These are phyloP conservation scores for Vitis hybrid DNA, from an alignment of 177 flowering plant genomes.

Conservation along the genomic window DNA sequence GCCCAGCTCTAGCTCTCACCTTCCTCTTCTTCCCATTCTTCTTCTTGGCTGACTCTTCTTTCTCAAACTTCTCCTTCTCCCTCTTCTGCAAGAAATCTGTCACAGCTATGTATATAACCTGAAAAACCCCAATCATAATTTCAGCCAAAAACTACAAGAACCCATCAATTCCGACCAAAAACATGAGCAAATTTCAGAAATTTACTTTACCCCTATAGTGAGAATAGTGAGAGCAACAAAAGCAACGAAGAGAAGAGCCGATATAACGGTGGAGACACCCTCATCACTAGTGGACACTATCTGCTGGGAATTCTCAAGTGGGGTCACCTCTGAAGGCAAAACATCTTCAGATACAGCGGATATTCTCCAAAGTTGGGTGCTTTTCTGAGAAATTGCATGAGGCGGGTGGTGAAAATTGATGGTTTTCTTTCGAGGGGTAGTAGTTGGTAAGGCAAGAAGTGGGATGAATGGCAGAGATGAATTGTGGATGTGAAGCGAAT, in stretches of 20 bases:
- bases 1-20: conserved; percentile 56
- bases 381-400: conserved; percentile 6
- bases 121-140: conserved; percentile 10
- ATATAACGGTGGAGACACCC: conserved; percentile 39
- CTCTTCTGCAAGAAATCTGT: conserved; percentile 85
- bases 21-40: conserved; percentile 49
- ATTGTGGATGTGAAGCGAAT: conserved; percentile 5
- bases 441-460: conserved; percentile 14
- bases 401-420: conserved; percentile 11
- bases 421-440: conserved; percentile 10
- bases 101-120: conserved; percentile 83
- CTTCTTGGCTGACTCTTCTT: conserved; percentile 68
- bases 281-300: conserved; percentile 35
- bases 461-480: conserved; percentile 13
- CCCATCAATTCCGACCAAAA: background rate
- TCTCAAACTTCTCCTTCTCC: conserved; percentile 77
- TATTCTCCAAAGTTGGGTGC: conserved; percentile 27
- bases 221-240: conserved; percentile 64
- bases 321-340: conserved; percentile 30
- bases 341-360: conserved; percentile 33
- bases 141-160: conserved; percentile 8
- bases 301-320: conserved; percentile 40
- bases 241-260: conserved; percentile 62
- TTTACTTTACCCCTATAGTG: conserved; percentile 62
- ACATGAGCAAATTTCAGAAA: background rate